phyloP scores from a whole-genome alignment of 768 basidiomycete genomes.

The Russula olivacea region DNA sequence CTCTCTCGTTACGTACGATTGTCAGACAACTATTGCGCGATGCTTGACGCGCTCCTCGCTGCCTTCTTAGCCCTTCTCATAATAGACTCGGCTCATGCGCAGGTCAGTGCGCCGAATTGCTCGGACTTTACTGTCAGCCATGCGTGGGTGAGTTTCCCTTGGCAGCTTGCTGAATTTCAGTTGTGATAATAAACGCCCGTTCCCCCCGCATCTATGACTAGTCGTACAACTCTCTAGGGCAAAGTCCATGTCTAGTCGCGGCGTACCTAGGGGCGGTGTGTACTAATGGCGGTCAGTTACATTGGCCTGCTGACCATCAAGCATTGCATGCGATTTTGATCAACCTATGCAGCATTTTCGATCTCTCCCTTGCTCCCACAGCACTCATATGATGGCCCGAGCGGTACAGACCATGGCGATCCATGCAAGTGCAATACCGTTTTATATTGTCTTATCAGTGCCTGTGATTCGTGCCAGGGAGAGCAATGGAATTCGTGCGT shows the following conservation, averaged over 20 bases:
- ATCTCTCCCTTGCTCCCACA: constrained; percentile 7
- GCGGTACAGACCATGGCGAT: neutral
- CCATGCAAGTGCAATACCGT: constrained; percentile 29
- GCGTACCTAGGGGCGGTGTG: constrained; percentile 5
- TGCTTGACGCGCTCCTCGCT: neutral
- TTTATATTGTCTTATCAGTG: constrained; percentile 28
- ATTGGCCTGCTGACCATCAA: neutral
- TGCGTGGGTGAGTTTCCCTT: constrained; percentile 16
- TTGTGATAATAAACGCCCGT: neutral
- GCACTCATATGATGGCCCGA: constrained; percentile 15
- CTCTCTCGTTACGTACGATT: neutral
- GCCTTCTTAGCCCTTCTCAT: neutral
- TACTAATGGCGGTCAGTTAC: constrained; percentile 14
- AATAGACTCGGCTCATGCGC: neutral
- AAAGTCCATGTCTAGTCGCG: constrained; percentile 12
- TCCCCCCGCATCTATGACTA: neutral
- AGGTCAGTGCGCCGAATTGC: constrained; percentile 11
- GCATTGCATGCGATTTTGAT: neutral
- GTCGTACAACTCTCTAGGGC: constrained; percentile 16
- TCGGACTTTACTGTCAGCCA: neutral
- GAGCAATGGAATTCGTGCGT: constrained; percentile 15
- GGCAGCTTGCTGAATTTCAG: neutral
- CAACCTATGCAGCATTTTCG: neutral
- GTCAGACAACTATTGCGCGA: neutral
- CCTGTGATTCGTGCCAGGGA: constrained; percentile 29